Evolutionary conservation across 352 stramenopile genomes (phyloP), one percentile per base, ranked within the genome.

Genomic region (Globisporangium cystogenes): DNA sequence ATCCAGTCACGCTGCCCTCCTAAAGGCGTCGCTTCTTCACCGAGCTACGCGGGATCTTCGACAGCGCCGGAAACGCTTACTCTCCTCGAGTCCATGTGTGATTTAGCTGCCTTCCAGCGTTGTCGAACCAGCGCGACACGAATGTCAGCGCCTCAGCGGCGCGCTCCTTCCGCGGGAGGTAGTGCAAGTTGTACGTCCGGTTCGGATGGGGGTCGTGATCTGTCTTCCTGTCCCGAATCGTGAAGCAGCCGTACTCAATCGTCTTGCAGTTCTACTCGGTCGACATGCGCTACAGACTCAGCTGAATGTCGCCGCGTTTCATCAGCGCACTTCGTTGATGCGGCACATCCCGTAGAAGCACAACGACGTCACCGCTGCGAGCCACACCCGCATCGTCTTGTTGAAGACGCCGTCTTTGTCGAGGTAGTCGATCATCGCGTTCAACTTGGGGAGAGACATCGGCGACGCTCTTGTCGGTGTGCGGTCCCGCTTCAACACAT

Each of bases 341-440:
- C 51, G 46, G 27, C 59, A 64, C 55, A 65, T 67, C 3, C 51
- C 48, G 29, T 71, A 67, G 44, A 64, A 67, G 26, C 20, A 44
- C 57, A 48, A 15, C 21, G 8, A 48, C 14, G 1, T 35, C 11
- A 35, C 42, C 7, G 11, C 42, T 14, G 52, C 55, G 44, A 63
- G 52, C 51, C 49, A 65, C 11, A 62, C 2, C 1, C 48, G 39
- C 49, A 60, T 59, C 0, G 57, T 60, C 20, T 60, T 15, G 42
- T 57, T 64, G 33, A 64, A 57, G 4, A 45, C 53, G 0, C 50
- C 39, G 15, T 59, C 48, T 8, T 5, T 33, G 10, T 12, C 15
- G 23, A 52, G 29, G 24, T 51, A 53, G 36, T 59, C 36, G 21
- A 59, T 42, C 20, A 53, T 5, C 1, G 3, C 7, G 0, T 44